A percentile compares a stretch with the other conserved stretches of the same genome.
These are phyloP conservation scores for Plasmodium malariae DNA, from an alignment of 169 alveolate genomes.

Conservation along the genomic window DNA sequence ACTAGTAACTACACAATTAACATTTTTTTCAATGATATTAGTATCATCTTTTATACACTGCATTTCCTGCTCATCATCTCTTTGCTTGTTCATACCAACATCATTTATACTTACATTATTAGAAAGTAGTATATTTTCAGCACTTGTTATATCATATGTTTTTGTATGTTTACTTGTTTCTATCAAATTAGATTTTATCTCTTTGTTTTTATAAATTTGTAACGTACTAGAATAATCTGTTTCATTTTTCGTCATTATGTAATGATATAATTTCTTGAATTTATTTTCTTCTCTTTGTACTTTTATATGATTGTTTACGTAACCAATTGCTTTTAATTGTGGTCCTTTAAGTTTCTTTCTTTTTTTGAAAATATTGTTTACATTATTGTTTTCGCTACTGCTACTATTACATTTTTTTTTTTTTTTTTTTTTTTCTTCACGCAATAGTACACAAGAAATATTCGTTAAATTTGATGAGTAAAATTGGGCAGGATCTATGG, in stretches of 20 bases:
- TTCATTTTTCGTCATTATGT: constrained; percentile 3
- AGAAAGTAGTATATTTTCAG: background rate
- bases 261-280: background rate
- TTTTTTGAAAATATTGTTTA: too few species aligned
- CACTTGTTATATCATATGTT: background rate
- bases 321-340: too few species aligned
- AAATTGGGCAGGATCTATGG: too few species aligned
- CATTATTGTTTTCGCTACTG: background rate
- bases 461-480: background rate
- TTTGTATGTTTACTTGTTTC: too few species aligned
- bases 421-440: constrained; percentile 3
- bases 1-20: background rate
- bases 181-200: background rate
- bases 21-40: too few species aligned
- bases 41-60: too few species aligned
- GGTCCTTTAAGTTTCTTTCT: too few species aligned
- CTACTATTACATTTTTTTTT: background rate
- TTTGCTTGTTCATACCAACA: background rate
- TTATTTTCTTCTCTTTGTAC: background rate
- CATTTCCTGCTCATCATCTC: background rate
- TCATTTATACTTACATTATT: background rate
- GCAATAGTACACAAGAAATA: background rate
- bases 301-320: too few species aligned
- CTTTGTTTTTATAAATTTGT: background rate
- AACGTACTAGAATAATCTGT: background rate